A percentile compares a stretch with the other conserved stretches of the same genome.
Conservation (phyloP, 148 eudicot genomes). For the Silene latifolia region DNA sequence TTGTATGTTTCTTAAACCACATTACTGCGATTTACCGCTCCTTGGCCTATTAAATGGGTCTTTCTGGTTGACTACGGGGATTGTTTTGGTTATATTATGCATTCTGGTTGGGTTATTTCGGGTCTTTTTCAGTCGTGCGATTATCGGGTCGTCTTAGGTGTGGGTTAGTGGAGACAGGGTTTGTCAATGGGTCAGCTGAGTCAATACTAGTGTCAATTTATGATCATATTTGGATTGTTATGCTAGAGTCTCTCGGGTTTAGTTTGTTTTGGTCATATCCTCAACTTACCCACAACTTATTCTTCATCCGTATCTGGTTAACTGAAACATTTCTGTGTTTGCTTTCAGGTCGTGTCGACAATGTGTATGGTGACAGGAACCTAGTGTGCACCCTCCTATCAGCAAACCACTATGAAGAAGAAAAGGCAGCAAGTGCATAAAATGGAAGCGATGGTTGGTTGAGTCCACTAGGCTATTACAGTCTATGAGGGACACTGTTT, state of each 20-base stretch:
- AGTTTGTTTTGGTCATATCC: too few species aligned
- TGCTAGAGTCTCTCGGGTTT: too few species aligned
- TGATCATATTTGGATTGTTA: too few species aligned
- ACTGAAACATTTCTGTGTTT: not conserved
- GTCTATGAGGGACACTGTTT: conserved; percentile 7
- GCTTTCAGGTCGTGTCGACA: conserved; percentile 78
- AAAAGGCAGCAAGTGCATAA: conserved; percentile 82
- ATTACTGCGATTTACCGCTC: not conserved
- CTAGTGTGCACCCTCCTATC: conserved; percentile 89
- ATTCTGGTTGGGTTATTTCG: not conserved
- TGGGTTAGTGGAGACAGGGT: not conserved
- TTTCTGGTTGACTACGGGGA: not conserved
- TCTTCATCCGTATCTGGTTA: not conserved
- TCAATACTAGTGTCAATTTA: too few species aligned
- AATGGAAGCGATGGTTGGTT: conserved; percentile 5
- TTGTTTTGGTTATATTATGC: not conserved
- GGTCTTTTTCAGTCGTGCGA: not conserved
- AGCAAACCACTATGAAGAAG: conserved; percentile 67
- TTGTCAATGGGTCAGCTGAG: too few species aligned
- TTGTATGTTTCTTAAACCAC: conserved; percentile 37
- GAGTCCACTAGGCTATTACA: conserved; percentile 6
- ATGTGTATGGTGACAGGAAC: conserved; percentile 96
- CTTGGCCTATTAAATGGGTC: not conserved
- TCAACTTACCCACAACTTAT: not conserved
- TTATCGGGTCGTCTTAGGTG: not conserved